phyloP scores from a whole-genome alignment of 2,329 filamentous ascomycete genomes.

The Trichoderma cornu-damae region DNA sequence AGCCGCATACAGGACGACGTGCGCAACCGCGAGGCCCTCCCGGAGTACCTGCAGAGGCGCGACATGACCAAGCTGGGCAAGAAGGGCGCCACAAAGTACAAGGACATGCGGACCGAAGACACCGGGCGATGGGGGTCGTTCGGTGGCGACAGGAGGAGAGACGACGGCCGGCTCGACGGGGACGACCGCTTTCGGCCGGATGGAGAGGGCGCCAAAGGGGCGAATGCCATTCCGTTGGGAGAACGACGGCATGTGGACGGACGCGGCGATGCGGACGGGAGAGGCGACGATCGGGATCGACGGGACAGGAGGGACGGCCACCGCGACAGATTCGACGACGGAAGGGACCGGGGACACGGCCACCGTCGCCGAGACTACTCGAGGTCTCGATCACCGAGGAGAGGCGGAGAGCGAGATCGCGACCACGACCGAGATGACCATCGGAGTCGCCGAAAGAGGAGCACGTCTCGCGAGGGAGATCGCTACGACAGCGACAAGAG shows the following conservation, averaged over 20 bases:
- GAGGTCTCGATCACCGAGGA: slow-evolving; percentile 51
- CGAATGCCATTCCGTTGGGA: slow-evolving; percentile 66
- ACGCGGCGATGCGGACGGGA: slow-evolving; percentile 23
- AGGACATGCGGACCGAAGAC: slow-evolving; percentile 82
- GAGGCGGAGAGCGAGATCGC: slow-evolving; percentile 24
- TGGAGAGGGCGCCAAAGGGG: slow-evolving; percentile 49
- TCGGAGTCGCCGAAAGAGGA: slow-evolving; percentile 50
- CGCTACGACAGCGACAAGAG: slow-evolving; percentile 57
- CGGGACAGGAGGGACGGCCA: slow-evolving; percentile 31
- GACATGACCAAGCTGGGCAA: slow-evolving; percentile 92
- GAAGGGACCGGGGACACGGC: slow-evolving; percentile 13
- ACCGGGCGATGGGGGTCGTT: slow-evolving; percentile 78
- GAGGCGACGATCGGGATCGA: slow-evolving; percentile 30
- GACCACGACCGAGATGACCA: slow-evolving; percentile 36
- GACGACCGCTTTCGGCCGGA: slow-evolving; percentile 68
- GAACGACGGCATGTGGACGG: slow-evolving; percentile 48
- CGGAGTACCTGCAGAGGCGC: slow-evolving; percentile 85
- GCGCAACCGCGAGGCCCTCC: slow-evolving; percentile 73
- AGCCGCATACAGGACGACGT: slow-evolving; percentile 77
- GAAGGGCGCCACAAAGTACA: slow-evolving; percentile 87
- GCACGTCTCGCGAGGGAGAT: slow-evolving; percentile 50
- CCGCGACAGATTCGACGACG: slow-evolving; percentile 25
- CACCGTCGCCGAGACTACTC: slow-evolving; percentile 31
- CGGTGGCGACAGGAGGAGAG: slow-evolving; percentile 43
- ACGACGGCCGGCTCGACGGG: slow-evolving; percentile 34